Conservation (phyloP, 257 asterid species). For the Phtheirospermum japonicum region DNA sequence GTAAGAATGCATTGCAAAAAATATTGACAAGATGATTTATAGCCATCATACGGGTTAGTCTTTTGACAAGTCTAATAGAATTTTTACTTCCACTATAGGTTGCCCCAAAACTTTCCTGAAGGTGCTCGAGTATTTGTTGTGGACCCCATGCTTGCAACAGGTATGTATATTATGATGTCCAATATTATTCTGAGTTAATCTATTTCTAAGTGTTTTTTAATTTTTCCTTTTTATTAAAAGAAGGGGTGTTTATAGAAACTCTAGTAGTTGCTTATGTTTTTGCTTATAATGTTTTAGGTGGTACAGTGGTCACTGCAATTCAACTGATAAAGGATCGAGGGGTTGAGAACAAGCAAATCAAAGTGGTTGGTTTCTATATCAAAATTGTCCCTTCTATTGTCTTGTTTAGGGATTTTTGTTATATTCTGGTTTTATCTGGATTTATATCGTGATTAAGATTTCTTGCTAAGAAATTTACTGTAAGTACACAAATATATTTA, state of each 20-base stretch:
- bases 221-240: not conserved
- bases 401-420: not conserved
- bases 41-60: not conserved
- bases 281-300: slow-evolving; percentile 50
- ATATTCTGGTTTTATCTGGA: not conserved
- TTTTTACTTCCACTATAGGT: slow-evolving; percentile 43
- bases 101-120: slow-evolving; percentile 84
- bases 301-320: slow-evolving; percentile 86
- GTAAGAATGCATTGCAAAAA: slow-evolving; percentile 45
- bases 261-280: slow-evolving; percentile 24
- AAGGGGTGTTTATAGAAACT: not conserved
- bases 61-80: slow-evolving; percentile 13
- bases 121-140: slow-evolving; percentile 78
- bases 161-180: slow-evolving; percentile 34
- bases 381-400: slow-evolving; percentile 5
- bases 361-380: slow-evolving; percentile 64
- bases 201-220: not conserved
- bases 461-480: not conserved
- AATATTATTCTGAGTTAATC: not conserved
- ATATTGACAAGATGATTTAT: not conserved
- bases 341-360: slow-evolving; percentile 67
- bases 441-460: not conserved
- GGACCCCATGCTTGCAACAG: slow-evolving; percentile 99
- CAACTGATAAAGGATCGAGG: slow-evolving; percentile 81
- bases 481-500: not conserved